These are phyloP conservation scores for Tricholoma terreum DNA, from an alignment of 768 basidiomycete genomes.

Conservation along the genomic window DNA sequence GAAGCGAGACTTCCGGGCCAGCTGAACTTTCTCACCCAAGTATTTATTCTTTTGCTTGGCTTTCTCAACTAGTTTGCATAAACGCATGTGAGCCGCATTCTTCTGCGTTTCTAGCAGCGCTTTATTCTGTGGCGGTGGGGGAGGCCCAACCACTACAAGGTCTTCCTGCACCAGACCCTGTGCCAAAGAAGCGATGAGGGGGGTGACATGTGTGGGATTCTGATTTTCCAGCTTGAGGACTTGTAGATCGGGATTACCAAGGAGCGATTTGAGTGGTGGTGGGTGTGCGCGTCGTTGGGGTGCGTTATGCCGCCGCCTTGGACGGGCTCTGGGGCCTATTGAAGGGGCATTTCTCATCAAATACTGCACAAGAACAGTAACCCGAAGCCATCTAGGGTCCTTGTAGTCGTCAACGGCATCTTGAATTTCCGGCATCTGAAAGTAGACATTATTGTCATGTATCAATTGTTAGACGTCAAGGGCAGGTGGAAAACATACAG, in stretches of 20 bases:
- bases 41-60: slow-evolving; percentile 24
- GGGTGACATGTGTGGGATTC: slow-evolving; percentile 60
- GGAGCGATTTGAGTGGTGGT: slow-evolving; percentile 16
- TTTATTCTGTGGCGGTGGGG: slow-evolving; percentile 28
- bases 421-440: slow-evolving; percentile 28
- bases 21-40: slow-evolving; percentile 31
- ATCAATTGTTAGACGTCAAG: not conserved
- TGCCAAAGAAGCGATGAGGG: slow-evolving; percentile 51
- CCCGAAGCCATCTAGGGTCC: slow-evolving; percentile 18
- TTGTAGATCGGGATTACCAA: slow-evolving; percentile 51
- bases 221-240: slow-evolving; percentile 56
- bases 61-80: slow-evolving; percentile 28
- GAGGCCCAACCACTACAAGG: slow-evolving; percentile 51
- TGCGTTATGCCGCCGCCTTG: slow-evolving; percentile 1
- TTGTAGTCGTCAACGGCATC: slow-evolving; percentile 25
- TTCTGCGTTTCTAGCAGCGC: slow-evolving; percentile 23
- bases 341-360: slow-evolving; percentile 21
- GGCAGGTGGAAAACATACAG: slow-evolving; percentile 21
- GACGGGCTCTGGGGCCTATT: slow-evolving; percentile 2
- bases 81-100: slow-evolving; percentile 16
- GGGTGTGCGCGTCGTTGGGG: slow-evolving; percentile 10
- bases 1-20: slow-evolving; percentile 31
- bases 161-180: slow-evolving; percentile 50
- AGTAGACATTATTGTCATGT: not conserved
- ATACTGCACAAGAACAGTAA: slow-evolving; percentile 23